phyloP scores from a whole-genome alignment of 2,329 filamentous ascomycete genomes.

The Huntiella omanensis region DNA sequence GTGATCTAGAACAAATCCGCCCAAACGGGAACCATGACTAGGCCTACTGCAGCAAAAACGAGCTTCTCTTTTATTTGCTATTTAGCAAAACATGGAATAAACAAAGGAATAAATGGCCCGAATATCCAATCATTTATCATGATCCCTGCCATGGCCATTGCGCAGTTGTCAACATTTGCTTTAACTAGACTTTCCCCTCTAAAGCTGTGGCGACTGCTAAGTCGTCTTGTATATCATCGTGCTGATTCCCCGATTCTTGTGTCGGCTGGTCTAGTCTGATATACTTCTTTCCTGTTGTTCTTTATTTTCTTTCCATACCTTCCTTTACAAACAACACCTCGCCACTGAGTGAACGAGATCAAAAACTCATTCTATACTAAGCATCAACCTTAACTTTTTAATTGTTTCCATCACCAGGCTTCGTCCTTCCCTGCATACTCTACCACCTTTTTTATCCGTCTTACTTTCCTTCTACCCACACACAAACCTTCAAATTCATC shows the following conservation, averaged over 20 bases:
- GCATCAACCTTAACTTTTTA: neutral
- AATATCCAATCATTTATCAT: too few species aligned
- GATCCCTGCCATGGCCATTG: too few species aligned
- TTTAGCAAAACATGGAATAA: too few species aligned
- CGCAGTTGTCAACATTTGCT: too few species aligned
- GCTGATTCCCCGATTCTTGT: neutral
- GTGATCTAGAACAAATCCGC: too few species aligned
- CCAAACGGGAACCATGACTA: too few species aligned
- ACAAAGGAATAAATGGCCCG: too few species aligned
- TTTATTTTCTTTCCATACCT: neutral
- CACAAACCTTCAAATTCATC: constrained; percentile 6
- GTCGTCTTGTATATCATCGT: neutral
- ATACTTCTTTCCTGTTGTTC: neutral
- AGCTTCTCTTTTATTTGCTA: too few species aligned
- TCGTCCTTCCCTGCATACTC: neutral
- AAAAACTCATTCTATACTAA: neutral
- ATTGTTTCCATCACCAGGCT: neutral
- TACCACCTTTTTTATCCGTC: neutral
- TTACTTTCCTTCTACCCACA: neutral
- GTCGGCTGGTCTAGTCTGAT: neutral
- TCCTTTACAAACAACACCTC: neutral
- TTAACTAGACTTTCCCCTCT: neutral
- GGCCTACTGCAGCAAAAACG: too few species aligned
- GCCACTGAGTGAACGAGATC: neutral
- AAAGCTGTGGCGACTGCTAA: neutral